Percentiles rank a stretch among this genome's conserved stretches.
Evolutionary conservation across 2,329 filamentous ascomycete genomes (phyloP).

Genomic region (Atkinsonella hypoxylon): DNA sequence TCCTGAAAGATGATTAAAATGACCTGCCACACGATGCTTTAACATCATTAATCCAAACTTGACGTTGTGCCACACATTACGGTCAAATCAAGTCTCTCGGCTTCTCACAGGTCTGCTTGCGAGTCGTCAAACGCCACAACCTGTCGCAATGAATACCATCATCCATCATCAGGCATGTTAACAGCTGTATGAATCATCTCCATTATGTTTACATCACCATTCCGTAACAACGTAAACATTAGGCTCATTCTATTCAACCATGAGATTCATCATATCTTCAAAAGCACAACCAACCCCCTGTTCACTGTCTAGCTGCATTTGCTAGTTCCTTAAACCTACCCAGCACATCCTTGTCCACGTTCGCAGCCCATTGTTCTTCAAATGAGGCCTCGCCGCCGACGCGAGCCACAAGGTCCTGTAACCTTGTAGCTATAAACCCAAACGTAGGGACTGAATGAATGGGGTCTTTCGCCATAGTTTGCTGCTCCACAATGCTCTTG

Average conservation of each 20-base stretch:
- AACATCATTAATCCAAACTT: too few species aligned
- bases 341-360: conserved; percentile 64
- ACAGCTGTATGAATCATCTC: too few species aligned
- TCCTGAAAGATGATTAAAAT: too few species aligned
- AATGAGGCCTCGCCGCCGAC: conserved; percentile 56
- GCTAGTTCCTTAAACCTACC: conserved; percentile 40
- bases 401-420: conserved; percentile 45
- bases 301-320: conserved; percentile 6
- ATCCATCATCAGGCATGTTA: too few species aligned
- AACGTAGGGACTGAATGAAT: conserved; percentile 55
- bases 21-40: too few species aligned
- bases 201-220: too few species aligned
- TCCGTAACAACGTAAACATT: too few species aligned
- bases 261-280: conserved; percentile 4
- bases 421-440: conserved; percentile 48
- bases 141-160: too few species aligned
- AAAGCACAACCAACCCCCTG: background rate
- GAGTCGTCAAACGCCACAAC: too few species aligned
- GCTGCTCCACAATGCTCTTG: conserved; percentile 39
- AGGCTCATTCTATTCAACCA: conserved; percentile 8
- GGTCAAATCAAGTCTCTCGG: too few species aligned
- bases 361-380: conserved; percentile 54
- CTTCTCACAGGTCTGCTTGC: too few species aligned
- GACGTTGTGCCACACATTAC: too few species aligned
- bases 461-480: conserved; percentile 47